Base-by-base conservation (phyloP, 805 yeast species). In the Scheffersomyces stipitis region DNA sequence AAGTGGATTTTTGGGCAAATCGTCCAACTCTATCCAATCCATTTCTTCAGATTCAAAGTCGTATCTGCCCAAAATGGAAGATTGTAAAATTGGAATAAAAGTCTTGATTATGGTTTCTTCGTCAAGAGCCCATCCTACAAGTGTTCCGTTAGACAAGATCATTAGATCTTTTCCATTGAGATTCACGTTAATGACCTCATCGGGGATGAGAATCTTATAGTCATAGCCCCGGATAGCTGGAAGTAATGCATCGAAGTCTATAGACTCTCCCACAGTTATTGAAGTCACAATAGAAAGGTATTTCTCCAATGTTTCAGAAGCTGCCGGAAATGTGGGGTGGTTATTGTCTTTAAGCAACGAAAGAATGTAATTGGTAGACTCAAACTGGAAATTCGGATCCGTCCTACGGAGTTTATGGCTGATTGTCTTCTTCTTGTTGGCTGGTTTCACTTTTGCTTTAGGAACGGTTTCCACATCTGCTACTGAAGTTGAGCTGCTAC, bases 71-170 rank as follows among this genome's bases (percentile, higher is more conserved):
- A 42, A 44, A 3, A 64, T 74, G 2, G 86, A 78, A 0, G 55
- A 48, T 31, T 65, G 55, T 3, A 87, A 60, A 13, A 76, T 41
- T 1, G 87, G 86, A 5, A 81, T 45, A 4, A 84, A 64, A 14
- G 71, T 62, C 4, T 65, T 53, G 16, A 69, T 38, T 3, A 80
- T 64, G 5, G 66, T 69, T 0, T 57, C 40, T 59, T 90, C 96
- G 13, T 67, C 62, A 47, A 86, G 62, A 6, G 88, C 88, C 96
- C 96, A 89, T 0, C 87, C 85, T 10, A 86, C 87, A 9, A 89
- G 64, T 0, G 95, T 78, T 3, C 96, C 97, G 47, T 83, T 81
- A 3, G 80, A 74, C 29, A 90, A 64, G 1, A 89, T 67, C 63
- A 89, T 72, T 2, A 88, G 66, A 46, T 86, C 90, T 8, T 51